Evolutionary conservation across 352 stramenopile species (phyloP), one percentile per base, ranked within the genome.

Genomic region (Pythium apleroticum): DNA sequence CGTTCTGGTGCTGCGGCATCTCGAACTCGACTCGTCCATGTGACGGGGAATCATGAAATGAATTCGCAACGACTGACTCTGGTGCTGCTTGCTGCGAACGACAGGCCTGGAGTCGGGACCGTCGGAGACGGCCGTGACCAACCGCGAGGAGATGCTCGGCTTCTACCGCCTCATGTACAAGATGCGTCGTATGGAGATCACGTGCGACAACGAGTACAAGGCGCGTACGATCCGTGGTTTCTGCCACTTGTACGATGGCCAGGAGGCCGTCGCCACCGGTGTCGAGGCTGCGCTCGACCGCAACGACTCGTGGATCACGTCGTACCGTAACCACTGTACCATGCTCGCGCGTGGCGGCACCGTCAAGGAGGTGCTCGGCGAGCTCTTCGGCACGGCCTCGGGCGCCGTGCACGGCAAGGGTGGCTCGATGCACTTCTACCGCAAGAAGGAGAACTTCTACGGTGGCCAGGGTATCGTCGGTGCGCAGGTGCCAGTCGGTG

Each of bases 151-250:
- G 73, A 79, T 99, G 57, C 64, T 99, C 55, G 69, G 73, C 15
- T 99, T 98, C 78, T 99, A 99, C 78, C 86, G 97, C 75, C 74
- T 98, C 52, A 99, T 99, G 98, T 99, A 99, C 91, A 99, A 92
- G 17, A 99, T 99, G 96, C 95, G 98, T 68, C 94, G 98, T 60
- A 99, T 99, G 97, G 98, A 99, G 84, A 99, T 99, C 78, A 99
- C 98, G 12, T 99, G 97, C 72, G 98, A 99, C 78, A 99, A 99
- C 66, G 97, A 99, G 80, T 99, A 99, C 91, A 99, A 99, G 91
- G 88, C 92, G 33, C 87, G 92, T 48, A 95, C 75, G 65, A 99
- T 99, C 79, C 97, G 97, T 64, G 98, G 98, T 48, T 99, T 99
- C 74, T 99, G 97, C 81, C 98, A 99, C 78, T 78, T 99, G 72